Evolutionary conservation across 352 stramenopile genomes (phyloP), one percentile per base, ranked within the genome.

Genomic region (Phytophthora cryptogea): DNA sequence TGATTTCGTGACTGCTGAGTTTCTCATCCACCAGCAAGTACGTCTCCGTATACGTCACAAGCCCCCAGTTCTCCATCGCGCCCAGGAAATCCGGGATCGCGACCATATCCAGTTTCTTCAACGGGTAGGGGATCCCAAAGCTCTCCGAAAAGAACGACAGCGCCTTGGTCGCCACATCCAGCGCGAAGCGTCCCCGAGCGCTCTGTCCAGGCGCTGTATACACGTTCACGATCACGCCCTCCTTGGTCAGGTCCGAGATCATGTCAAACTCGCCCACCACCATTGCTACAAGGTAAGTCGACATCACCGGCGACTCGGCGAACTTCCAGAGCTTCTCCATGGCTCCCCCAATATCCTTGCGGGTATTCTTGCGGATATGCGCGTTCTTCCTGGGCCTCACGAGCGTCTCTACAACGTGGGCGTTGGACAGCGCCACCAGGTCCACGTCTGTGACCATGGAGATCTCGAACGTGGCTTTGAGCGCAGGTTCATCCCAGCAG

Each of bases 41-140:
- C 23, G 78, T 96, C 72, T 99, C 96, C 31, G 92, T 86, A 73
- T 99, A 99, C 6, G 96, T 99, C 5, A 99, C 90, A 9, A 98
- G 70, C 4, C 94, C 93, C 93, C 90, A 96, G 75, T 97, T 96
- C 81, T 97, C 95, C 96, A 98, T 97, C 63, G 97, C 89, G 65
- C 97, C 97, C 47, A 83, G 50, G 49, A 99, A 99, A 53, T 99
- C 92, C 7, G 92, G 90, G 59, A 98, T 97, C 30, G 89, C 86
- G 14, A 99, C 82, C 94, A 99, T 98, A 72, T 99, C 97, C 59
- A 99, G 76, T 78, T 99, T 99, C 39, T 97, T 97, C 11, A 99
- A 70, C n/a, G 97, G 97, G 77, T 99, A 99, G 5, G 78, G 69
- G 28, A 92, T 86, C n/a, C 75, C 78, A 67, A 94, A 92, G 36